A percentile compares a stretch with the other conserved stretches of the same genome.
Evolutionary conservation across 2,329 filamentous ascomycete genomes (phyloP).

Genomic region (Fonsecaea pedrosoi): DNA sequence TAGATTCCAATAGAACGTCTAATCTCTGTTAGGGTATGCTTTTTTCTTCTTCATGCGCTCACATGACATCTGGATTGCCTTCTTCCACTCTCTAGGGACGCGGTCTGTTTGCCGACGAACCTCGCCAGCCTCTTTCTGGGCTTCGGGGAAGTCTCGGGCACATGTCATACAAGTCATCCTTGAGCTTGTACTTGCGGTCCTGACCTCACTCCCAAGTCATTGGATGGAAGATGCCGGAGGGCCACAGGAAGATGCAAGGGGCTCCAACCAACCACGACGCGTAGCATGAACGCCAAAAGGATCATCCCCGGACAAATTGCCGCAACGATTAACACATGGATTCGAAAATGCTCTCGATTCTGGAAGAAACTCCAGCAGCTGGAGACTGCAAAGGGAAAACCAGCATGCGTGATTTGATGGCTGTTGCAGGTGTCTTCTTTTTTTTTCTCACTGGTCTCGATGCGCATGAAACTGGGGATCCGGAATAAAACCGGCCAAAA

Average conservation of each 20-base stretch:
- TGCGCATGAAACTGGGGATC: neutral
- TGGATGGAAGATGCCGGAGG: constrained; percentile 1
- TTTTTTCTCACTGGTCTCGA: neutral
- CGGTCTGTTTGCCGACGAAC: neutral
- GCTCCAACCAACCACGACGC: neutral
- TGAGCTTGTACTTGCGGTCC: no score
- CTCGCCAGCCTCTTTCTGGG: neutral
- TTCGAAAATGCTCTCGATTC: neutral
- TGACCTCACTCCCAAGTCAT: neutral
- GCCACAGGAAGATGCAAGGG: neutral
- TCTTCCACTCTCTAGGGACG: neutral
- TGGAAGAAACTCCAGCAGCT: neutral
- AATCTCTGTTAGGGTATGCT: no score
- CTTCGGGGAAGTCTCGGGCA: neutral
- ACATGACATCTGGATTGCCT: no score
- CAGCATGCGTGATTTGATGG: constrained; percentile 5
- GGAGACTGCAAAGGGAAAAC: neutral
- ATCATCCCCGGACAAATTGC: constrained; percentile 22
- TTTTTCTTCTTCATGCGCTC: no score
- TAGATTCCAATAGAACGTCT: no score
- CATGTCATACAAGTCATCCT: no score
- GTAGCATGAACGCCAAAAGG: constrained; percentile 6
- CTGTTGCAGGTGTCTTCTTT: neutral
- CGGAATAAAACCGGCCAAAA: neutral
- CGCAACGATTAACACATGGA: constrained; percentile 10